Conservation (phyloP, 768 basidiomycete species). For the Boletus eberwhitei region DNA sequence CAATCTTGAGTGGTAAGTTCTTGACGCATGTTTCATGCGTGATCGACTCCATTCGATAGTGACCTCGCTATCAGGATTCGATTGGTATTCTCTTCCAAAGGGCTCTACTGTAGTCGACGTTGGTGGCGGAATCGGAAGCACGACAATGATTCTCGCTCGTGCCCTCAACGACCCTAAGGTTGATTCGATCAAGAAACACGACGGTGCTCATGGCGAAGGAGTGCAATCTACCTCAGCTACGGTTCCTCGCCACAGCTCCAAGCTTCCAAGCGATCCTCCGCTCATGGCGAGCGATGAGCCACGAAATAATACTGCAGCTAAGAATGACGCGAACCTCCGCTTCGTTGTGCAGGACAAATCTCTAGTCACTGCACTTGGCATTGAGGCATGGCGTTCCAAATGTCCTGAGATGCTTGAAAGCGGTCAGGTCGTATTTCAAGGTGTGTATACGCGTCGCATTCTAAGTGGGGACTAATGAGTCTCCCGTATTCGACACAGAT, state of each 20-base stretch:
- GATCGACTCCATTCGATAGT: not conserved
- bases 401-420: slow-evolving; percentile 56
- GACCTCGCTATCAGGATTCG: slow-evolving; percentile 43
- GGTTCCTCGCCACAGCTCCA: not conserved
- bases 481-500: slow-evolving; percentile 30
- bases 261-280: not conserved
- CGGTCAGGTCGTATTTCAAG: slow-evolving; percentile 53
- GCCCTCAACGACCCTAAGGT: slow-evolving; percentile 27
- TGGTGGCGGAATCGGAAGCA: slow-evolving; percentile 65
- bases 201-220: not conserved
- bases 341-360: slow-evolving; percentile 60
- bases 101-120: slow-evolving; percentile 61
- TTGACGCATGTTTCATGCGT: not conserved
- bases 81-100: slow-evolving; percentile 51
- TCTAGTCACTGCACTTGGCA: slow-evolving; percentile 50
- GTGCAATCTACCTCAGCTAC: not conserved
- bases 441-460: slow-evolving; percentile 15
- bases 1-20: slow-evolving; percentile 49
- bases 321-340: slow-evolving; percentile 36
- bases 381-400: slow-evolving; percentile 56
- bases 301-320: slow-evolving; percentile 12
- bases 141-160: slow-evolving; percentile 41
- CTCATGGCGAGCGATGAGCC: not conserved
- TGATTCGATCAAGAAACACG: slow-evolving; percentile 3
- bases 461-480: too few species aligned